A percentile compares a stretch with the other conserved stretches of the same genome.
phyloP scores from a whole-genome alignment of 257 asterid genomes.

The Ballota nigra region DNA sequence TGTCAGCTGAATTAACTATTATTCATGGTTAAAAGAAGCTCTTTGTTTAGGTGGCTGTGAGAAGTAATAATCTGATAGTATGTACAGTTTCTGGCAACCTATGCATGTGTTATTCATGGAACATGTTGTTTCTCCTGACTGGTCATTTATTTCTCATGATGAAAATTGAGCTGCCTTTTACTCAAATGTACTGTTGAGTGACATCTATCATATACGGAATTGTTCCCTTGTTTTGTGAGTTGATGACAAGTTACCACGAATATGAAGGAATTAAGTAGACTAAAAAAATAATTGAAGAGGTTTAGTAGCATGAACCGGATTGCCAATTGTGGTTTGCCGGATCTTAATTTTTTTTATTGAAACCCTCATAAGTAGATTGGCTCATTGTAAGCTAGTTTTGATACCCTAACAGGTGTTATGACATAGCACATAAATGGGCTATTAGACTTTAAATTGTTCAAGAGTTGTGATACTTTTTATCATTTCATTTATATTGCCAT shows the following conservation, averaged over 20 bases:
- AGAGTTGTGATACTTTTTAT: constrained; percentile 5
- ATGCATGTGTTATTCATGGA: background rate
- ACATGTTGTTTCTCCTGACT: background rate
- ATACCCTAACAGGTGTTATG: background rate
- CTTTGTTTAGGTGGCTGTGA: constrained; percentile 9
- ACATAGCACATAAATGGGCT: background rate
- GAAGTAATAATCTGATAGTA: background rate
- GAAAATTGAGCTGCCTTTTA: background rate
- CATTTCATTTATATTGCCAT: background rate
- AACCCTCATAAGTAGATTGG: constrained; percentile 1
- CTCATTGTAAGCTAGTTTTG: background rate
- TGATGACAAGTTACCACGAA: background rate
- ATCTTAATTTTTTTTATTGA: background rate
- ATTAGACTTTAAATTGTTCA: background rate
- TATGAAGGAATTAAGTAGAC: background rate
- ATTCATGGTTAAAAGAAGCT: background rate
- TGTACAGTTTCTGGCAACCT: background rate
- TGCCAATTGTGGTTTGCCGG: background rate
- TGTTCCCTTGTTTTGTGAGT: background rate
- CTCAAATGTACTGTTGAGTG: constrained; percentile 6
- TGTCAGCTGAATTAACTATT: background rate
- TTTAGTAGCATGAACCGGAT: background rate
- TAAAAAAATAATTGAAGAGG: background rate
- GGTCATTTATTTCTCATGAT: background rate
- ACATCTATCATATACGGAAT: background rate